phyloP scores from a whole-genome alignment of 2,329 filamentous ascomycete genomes.

The Exophiala dermatitidis region DNA sequence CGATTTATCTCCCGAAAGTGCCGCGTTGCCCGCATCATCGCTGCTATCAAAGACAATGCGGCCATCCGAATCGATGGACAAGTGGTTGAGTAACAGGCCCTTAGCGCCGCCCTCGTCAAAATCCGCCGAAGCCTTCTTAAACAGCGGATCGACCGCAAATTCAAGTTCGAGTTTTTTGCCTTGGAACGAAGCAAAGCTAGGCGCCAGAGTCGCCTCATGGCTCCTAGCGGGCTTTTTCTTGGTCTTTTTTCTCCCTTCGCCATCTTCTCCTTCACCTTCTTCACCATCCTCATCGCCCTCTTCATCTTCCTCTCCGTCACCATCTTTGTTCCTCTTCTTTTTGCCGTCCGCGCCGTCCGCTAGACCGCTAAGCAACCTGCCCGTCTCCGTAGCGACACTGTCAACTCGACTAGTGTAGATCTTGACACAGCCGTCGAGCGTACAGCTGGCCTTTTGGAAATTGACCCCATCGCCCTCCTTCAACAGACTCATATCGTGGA shows the following conservation, averaged over 20 bases:
- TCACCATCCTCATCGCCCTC: conserved; percentile 59
- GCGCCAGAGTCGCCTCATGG: conserved; percentile 86
- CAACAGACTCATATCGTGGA: conserved; percentile 95
- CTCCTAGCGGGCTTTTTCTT: conserved; percentile 73
- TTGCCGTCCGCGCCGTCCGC: conserved; percentile 66
- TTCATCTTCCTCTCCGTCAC: conserved; percentile 62
- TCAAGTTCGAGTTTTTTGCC: conserved; percentile 97
- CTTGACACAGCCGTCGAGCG: conserved; percentile 94
- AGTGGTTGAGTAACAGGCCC: conserved; percentile 84
- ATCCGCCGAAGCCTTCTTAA: conserved; percentile 97
- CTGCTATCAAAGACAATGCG: conserved; percentile 98
- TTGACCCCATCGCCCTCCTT: conserved; percentile 97
- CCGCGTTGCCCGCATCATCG: conserved; percentile 63
- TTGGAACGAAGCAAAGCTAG: conserved; percentile 79
- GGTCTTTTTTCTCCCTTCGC: conserved; percentile 48
- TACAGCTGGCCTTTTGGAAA: conserved; percentile 97
- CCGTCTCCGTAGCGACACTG: conserved; percentile 94
- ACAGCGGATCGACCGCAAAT: conserved; percentile 93
- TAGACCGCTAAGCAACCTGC: conserved; percentile 85
- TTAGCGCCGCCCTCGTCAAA: conserved; percentile 98
- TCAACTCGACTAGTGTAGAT: conserved; percentile 98
- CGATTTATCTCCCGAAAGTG: conserved; percentile 31
- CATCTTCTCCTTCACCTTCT: conserved; percentile 41
- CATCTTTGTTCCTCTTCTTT: conserved; percentile 52
- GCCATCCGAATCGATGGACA: conserved; percentile 88